Conservation (phyloP, 2,329 filamentous ascomycete species). For the Botrytis galanthina region DNA sequence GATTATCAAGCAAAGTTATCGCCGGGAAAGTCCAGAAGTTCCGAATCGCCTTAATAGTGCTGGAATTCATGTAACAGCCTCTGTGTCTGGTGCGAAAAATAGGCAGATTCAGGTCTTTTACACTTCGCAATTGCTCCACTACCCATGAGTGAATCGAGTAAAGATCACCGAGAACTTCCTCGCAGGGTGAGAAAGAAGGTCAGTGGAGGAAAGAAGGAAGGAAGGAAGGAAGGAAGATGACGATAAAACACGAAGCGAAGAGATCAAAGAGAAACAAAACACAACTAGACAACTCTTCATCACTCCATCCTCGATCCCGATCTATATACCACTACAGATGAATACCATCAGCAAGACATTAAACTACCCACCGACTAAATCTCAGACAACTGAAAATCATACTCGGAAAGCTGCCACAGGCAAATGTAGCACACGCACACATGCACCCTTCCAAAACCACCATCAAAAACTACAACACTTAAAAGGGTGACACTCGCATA, state of each 20-base stretch:
- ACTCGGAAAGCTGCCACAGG: background rate
- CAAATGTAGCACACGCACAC: background rate
- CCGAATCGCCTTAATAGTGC: background rate
- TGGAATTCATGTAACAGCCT: background rate
- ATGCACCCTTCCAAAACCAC: background rate
- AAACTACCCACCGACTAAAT: background rate
- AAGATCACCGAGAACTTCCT: background rate
- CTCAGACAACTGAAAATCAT: background rate
- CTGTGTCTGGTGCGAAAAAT: background rate
- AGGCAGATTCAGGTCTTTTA: background rate
- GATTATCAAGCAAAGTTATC: background rate
- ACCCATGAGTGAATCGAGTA: background rate
- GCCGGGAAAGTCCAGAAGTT: background rate
- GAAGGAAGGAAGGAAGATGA: no score
- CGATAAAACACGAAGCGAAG: no score
- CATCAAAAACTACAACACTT: background rate
- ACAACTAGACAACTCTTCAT: background rate
- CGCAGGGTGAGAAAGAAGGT: background rate
- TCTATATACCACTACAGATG: accelerated
- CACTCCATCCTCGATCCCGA: background rate
- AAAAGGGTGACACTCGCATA: background rate
- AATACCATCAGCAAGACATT: background rate
- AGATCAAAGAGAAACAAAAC: background rate
- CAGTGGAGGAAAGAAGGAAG: no score
- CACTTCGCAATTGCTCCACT: background rate